A percentile compares a stretch with the other conserved stretches of the same genome.
Evolutionary conservation across 148 eudicot species (phyloP).

Genomic region (Cornus suecica): DNA sequence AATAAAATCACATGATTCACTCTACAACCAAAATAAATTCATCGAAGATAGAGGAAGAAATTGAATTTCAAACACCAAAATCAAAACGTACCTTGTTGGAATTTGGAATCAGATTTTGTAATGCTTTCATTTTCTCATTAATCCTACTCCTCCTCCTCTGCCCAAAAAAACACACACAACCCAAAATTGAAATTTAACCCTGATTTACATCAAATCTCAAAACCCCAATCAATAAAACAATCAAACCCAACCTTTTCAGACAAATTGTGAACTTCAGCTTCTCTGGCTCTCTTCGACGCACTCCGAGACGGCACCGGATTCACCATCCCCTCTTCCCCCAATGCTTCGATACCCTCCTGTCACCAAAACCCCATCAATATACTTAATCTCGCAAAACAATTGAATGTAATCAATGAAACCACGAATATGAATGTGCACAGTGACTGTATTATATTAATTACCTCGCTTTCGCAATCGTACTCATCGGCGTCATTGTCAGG

Average conservation of each 20-base stretch:
- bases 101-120: conserved; percentile 86
- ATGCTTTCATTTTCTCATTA: conserved; percentile 94
- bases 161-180: neutral
- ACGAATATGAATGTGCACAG: neutral
- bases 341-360: conserved; percentile 51
- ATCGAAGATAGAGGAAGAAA: too few relatives aligned
- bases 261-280: conserved; percentile 89
- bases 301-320: conserved; percentile 30
- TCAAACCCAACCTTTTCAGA: conserved; percentile 69
- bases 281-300: conserved; percentile 73
- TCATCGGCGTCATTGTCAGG: conserved; percentile 55
- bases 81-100: conserved; percentile 65
- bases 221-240: neutral
- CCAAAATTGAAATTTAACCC: neutral
- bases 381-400: neutral
- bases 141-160: conserved; percentile 94
- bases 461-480: conserved; percentile 83
- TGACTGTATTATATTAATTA: conserved; percentile 7
- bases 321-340: conserved; percentile 38
- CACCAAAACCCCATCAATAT: neutral
- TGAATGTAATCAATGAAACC: neutral
- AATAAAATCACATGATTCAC: neutral
- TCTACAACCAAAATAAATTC: neutral
- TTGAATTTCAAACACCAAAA: neutral
- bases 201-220: neutral